Conservation (phyloP, 768 basidiomycete genomes). For the Arthromyces matolae region DNA sequence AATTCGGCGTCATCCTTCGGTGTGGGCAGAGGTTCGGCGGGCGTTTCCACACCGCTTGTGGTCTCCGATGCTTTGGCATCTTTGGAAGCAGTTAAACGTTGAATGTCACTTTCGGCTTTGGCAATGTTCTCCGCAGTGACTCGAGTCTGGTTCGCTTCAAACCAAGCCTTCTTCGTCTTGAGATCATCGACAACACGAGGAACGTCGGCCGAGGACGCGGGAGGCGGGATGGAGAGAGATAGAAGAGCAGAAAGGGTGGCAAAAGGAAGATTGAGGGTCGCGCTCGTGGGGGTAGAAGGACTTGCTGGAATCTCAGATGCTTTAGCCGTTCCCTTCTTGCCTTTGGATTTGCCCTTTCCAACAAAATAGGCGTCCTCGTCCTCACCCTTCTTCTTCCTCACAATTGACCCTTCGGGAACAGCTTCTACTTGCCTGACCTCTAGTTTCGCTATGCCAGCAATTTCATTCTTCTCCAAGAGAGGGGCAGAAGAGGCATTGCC, state of each 20-base stretch:
- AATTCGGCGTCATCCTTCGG: constrained; percentile 31
- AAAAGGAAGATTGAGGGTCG: constrained; percentile 70
- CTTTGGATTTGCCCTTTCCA: constrained; percentile 64
- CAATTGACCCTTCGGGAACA: constrained; percentile 63
- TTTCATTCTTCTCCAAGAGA: constrained; percentile 37
- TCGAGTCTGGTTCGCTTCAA: constrained; percentile 83
- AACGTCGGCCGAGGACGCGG: constrained; percentile 70
- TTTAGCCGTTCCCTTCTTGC: constrained; percentile 53
- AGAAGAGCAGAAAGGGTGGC: constrained; percentile 86
- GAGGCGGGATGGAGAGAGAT: constrained; percentile 86
- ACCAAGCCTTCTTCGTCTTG: constrained; percentile 94
- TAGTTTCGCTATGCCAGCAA: constrained; percentile 71
- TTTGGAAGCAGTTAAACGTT: constrained; percentile 51
- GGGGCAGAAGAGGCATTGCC: constrained; percentile 39
- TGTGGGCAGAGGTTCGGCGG: constrained; percentile 44
- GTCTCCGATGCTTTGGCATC: constrained; percentile 29
- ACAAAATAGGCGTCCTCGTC: constrained; percentile 81
- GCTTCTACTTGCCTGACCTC: constrained; percentile 83
- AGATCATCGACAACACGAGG: constrained; percentile 85
- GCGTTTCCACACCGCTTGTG: constrained; percentile 36
- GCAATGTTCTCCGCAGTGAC: constrained; percentile 76
- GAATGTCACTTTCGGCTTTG: constrained; percentile 75
- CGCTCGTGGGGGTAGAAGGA: constrained; percentile 22
- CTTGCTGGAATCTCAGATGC: constrained; percentile 28
- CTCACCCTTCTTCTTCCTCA: constrained; percentile 89